phyloP scores from a whole-genome alignment of 352 stramenopile genomes.

The Pilasporangium apinafurcum region DNA sequence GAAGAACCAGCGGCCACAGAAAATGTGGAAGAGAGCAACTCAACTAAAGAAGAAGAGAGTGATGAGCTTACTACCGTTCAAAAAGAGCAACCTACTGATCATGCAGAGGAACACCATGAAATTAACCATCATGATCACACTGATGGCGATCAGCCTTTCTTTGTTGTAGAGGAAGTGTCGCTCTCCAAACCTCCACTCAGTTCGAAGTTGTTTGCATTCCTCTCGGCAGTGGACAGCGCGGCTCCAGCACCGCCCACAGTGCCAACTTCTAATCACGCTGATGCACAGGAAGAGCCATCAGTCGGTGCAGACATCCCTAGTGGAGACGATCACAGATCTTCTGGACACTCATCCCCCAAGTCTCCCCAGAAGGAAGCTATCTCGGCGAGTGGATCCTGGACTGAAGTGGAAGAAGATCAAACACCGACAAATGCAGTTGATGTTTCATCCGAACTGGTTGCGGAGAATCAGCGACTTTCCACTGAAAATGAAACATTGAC shows the following conservation, averaged over 20 bases:
- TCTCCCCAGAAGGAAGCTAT: conserved; percentile 1
- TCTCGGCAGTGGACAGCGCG: conserved; percentile 33
- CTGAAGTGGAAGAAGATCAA: no score
- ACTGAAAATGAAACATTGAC: conserved; percentile 29
- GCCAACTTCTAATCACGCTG: no score
- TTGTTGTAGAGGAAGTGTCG: conserved; percentile 24
- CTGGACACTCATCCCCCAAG: conserved; percentile 5
- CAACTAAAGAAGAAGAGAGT: neutral
- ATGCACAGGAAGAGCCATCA: no score
- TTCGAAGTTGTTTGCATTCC: conserved; percentile 48
- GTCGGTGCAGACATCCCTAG: no score
- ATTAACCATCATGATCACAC: conserved; percentile 15
- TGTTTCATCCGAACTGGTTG: conserved; percentile 17
- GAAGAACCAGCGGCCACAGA: no score
- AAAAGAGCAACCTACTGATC: neutral
- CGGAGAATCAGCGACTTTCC: conserved; percentile 36
- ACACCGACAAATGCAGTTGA: no score
- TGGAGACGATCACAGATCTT: no score
- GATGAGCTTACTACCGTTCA: neutral
- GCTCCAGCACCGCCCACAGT: conserved; percentile 5
- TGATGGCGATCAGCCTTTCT: conserved; percentile 25
- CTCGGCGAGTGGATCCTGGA: no score
- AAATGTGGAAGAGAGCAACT: neutral
- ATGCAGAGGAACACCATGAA: conserved; percentile 7
- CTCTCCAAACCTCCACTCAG: conserved; percentile 16